Percentiles rank a stretch among this genome's conserved stretches.
Evolutionary conservation across 1,284 basidiomycete species (phyloP).

Genomic region (Cryptococcus floricola): DNA sequence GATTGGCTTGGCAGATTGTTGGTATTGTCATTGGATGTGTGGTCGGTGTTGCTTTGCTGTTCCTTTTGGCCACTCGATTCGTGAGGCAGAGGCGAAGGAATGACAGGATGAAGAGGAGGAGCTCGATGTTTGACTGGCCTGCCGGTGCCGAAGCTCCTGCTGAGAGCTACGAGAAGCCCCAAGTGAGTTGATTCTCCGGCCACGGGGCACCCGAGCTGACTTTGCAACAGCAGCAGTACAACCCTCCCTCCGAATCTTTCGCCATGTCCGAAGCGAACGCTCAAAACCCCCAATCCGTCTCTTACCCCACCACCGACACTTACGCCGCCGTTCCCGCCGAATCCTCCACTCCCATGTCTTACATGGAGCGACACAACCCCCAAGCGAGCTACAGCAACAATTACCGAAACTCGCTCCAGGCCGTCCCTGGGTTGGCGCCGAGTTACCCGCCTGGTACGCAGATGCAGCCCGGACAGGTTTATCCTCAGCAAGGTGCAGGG

Average conservation of each 20-base stretch:
- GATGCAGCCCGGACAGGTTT: conserved; percentile 3
- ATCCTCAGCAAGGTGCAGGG: background rate
- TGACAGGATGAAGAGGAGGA: conserved; percentile 31
- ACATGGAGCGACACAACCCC: conserved; percentile 13
- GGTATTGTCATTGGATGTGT: conserved; percentile 43
- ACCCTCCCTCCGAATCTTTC: conserved; percentile 30
- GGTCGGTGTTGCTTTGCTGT: conserved; percentile 27
- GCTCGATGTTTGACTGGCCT: conserved; percentile 44
- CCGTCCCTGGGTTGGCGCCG: background rate
- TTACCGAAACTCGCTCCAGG: conserved; percentile 8
- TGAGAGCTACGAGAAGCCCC: conserved; percentile 34
- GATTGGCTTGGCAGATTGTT: conserved; percentile 28
- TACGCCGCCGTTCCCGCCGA: conserved; percentile 6
- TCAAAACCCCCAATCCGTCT: conserved; percentile 3
- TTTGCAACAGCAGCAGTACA: conserved; percentile 17
- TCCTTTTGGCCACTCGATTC: conserved; percentile 29
- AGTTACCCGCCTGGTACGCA: conserved; percentile 8
- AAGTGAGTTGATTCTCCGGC: conserved; percentile 15
- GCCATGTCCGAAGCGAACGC: conserved; percentile 29
- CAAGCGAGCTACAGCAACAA: conserved; percentile 11
- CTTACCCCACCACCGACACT: conserved; percentile 10
- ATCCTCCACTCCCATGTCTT: background rate
- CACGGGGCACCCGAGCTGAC: background rate
- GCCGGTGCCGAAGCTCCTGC: conserved; percentile 21
- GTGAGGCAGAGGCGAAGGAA: conserved; percentile 31